Conservation (phyloP, 208 protist genomes). For the Leishmania aethiopica region DNA sequence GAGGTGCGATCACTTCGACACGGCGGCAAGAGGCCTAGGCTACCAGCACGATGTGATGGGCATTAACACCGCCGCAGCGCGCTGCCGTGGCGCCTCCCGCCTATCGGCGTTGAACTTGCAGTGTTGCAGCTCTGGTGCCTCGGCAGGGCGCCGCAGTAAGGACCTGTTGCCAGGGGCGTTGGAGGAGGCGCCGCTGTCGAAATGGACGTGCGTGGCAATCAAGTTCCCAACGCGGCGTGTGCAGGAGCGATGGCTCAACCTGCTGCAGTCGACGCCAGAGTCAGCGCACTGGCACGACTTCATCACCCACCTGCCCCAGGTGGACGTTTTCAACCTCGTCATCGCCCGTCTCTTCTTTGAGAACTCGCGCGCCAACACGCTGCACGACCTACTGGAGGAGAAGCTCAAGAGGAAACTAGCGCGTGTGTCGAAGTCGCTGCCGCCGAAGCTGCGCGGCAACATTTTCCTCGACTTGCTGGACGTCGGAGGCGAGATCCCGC, state of each 20-base stretch:
- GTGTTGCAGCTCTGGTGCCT: not conserved
- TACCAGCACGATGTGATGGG: conserved; percentile 2
- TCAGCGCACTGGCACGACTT: conserved; percentile 72
- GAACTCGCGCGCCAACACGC: conserved; percentile 62
- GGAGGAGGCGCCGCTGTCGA: conserved; percentile 30
- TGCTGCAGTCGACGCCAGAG: conserved; percentile 63
- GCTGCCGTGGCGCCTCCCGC: not conserved
- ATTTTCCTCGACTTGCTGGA: conserved; percentile 67
- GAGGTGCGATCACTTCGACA: not conserved
- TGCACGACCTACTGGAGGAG: conserved; percentile 61
- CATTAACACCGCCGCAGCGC: not conserved
- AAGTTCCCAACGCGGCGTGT: conserved; percentile 81
- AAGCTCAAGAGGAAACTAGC: conserved; percentile 78
- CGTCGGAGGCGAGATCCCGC: conserved; percentile 79
- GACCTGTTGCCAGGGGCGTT: not conserved
- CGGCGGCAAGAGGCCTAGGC: not conserved
- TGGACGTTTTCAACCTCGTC: conserved; percentile 81
- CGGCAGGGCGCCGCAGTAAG: not conserved
- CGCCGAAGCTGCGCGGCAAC: conserved; percentile 60
- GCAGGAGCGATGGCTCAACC: conserved; percentile 84
- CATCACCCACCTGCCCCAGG: conserved; percentile 59
- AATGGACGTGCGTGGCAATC: conserved; percentile 66
- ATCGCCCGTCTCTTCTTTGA: conserved; percentile 85
- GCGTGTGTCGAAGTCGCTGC: conserved; percentile 61
- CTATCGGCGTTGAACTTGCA: not conserved